Conservation (phyloP, 129 eudicot species). For the Arctium minus region DNA sequence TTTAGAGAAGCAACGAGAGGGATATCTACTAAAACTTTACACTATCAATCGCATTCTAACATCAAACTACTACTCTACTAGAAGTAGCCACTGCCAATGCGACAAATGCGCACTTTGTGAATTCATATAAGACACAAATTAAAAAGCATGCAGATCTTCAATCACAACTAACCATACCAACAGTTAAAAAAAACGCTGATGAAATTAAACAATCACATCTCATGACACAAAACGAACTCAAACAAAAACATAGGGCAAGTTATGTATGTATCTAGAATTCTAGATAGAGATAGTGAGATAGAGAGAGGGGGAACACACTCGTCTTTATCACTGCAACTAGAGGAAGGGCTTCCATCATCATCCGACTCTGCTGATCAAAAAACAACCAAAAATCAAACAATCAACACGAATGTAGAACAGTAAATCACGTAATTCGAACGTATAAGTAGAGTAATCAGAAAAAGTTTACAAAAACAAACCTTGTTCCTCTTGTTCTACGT, state of each 20-base stretch:
- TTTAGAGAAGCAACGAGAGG: not conserved
- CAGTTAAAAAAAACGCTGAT: not conserved
- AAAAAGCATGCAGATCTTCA: constrained; percentile 42
- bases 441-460: not conserved
- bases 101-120: not conserved
- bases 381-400: constrained; percentile 3
- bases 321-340: constrained; percentile 49
- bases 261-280: not conserved
- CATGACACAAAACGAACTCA: not conserved
- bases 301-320: constrained; percentile 42
- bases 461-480: constrained; percentile 1
- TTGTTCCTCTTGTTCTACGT: constrained; percentile 24
- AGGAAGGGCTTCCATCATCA: constrained; percentile 50
- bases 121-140: not conserved
- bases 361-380: constrained; percentile 23
- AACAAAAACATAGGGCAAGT: constrained; percentile 16
- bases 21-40: constrained; percentile 1
- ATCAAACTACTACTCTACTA: not conserved
- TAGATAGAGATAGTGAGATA: constrained; percentile 7
- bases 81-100: not conserved
- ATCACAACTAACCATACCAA: constrained; percentile 7
- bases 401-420: constrained; percentile 6
- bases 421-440: constrained; percentile 11
- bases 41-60: not conserved
- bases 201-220: constrained; percentile 19